These are phyloP conservation scores for Linnemannia zychae DNA, from an alignment of 192 early-diverging fungal genomes.

Conservation along the genomic window DNA sequence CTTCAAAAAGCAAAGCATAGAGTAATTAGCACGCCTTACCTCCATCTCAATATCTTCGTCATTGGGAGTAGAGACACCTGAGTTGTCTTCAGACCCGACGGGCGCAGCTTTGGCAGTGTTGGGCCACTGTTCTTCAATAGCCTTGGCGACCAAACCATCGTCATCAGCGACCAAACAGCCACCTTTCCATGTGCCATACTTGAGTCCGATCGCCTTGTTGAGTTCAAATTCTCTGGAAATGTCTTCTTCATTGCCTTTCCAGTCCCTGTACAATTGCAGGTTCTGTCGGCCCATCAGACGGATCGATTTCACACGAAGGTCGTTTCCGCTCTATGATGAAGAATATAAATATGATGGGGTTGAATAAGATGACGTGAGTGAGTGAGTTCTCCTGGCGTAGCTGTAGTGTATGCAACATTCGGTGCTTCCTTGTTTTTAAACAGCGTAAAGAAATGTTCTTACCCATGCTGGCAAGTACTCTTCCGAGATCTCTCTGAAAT, in stretches of 20 bases:
- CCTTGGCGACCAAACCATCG: conserved; percentile 75
- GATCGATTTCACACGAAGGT: conserved; percentile 88
- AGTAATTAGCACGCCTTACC: no score
- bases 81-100: conserved; percentile 28
- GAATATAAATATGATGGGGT: background rate
- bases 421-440: no score
- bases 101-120: conserved; percentile 6
- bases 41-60: conserved; percentile 55
- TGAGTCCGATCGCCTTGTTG: conserved; percentile 86
- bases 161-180: conserved; percentile 88
- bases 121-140: conserved; percentile 55
- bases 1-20: no score
- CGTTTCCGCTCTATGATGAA: conserved; percentile 70
- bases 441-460: no score
- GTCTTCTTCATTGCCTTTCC: conserved; percentile 81
- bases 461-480: conserved; percentile 83
- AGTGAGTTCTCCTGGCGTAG: background rate
- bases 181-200: conserved; percentile 82
- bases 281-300: conserved; percentile 90
- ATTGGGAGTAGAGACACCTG: conserved; percentile 32
- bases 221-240: conserved; percentile 80
- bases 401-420: no score
- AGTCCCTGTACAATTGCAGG: conserved; percentile 86
- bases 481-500: conserved; percentile 90
- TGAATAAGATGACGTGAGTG: background rate